Evolutionary conservation across 805 yeast genomes (phyloP), one percentile per base, ranked within the genome.

Genomic region (Peterozyma xylosa): DNA sequence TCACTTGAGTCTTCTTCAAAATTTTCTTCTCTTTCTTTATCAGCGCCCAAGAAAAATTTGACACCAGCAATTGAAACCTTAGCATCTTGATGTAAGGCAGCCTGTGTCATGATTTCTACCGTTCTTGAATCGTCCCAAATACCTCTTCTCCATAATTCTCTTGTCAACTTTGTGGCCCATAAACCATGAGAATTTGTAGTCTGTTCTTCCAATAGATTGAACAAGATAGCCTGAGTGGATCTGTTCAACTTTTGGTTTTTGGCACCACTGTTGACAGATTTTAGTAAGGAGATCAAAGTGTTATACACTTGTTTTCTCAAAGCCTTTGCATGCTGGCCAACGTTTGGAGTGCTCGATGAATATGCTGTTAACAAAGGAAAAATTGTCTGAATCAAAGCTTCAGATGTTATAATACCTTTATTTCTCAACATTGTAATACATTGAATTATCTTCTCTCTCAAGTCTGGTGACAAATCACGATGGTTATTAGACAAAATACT

Each of bases 111-210:
- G 56, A 93, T 80, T 63, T 93, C 99, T n/a, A 93, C 96, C 0
- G 98, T 84, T 55, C 97, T 73, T 0, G 96, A 77, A 61, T 93
- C 99, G 62, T 89, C 97, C 99, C 99, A 93, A 46, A 93, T 86
- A 57, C 96, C 96, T 59, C 98, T 76, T 68, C 96, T 78, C 99
- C 99, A 93, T 42, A 93, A 69, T 62, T 93, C 98, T 59, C 98
- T 77, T 5, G 97, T 89, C 45, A 93, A 68, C 56, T 88, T 90
- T 2, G 97, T 86, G 7, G 98, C 97, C 97, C 98, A 93, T 18
- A 93, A 67, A 33, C 97, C 96, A 54, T 84, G 86, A 3, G 44
- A 40, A 37, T 71, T 57, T 35, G 87, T 74, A 52, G 80, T 86
- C 47, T 85, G 79, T 60, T 86, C 81, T 51, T 88, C 96, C 38